Evolutionary conservation across 495 filamentous ascomycete species (phyloP).

Genomic region (Penicillium cosmopolitanum): DNA sequence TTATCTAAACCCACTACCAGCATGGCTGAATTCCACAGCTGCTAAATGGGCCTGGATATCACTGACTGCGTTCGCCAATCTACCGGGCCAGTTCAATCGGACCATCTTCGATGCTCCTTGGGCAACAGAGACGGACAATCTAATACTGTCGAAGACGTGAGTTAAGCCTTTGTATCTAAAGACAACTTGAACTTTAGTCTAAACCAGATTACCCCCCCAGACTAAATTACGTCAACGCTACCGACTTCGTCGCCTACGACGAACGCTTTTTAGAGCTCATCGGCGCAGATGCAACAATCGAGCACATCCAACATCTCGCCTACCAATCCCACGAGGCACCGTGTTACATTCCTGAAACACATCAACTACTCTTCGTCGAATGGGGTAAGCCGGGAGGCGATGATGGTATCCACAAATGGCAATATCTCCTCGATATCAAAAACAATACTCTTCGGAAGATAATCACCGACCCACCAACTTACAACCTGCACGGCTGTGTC

Average conservation of each 20-base stretch:
- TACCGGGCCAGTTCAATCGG: constrained; percentile 2
- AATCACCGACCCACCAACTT: constrained; percentile 12
- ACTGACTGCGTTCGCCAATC: constrained; percentile 1
- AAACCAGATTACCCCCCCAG: background rate
- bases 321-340: constrained; percentile 21
- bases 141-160: background rate
- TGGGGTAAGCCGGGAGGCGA: constrained; percentile 19
- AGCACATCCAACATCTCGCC: constrained; percentile 18
- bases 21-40: background rate
- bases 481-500: constrained; percentile 22
- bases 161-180: background rate
- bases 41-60: constrained; percentile 6
- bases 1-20: background rate
- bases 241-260: constrained; percentile 21
- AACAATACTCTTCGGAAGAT: constrained; percentile 15
- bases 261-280: constrained; percentile 16
- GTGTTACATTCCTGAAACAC: constrained; percentile 17
- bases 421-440: constrained; percentile 20
- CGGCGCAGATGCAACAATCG: constrained; percentile 15
- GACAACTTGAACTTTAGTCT: background rate
- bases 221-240: constrained; percentile 13
- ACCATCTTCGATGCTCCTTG: background rate
- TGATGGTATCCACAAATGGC: constrained; percentile 17
- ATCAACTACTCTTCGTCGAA: constrained; percentile 21
- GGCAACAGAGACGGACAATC: background rate